Conservation (phyloP, 2,329 filamentous ascomycete species). For the Lachnellula hyalina region DNA sequence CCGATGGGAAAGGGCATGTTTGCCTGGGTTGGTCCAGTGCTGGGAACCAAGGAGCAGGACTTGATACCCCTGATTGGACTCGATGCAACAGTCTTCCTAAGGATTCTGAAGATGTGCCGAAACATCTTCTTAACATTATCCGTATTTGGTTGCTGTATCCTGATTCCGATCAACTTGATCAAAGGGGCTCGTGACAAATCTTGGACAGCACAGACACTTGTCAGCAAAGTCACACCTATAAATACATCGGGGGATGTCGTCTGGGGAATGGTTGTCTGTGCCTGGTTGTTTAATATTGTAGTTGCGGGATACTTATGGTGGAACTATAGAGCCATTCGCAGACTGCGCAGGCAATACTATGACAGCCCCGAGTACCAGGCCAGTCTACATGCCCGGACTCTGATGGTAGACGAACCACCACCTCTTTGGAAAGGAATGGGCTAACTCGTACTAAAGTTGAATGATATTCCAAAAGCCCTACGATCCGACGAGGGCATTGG, state of each 20-base stretch:
- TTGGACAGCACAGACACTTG: slow-evolving; percentile 27
- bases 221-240: slow-evolving; percentile 55
- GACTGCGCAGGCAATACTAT: slow-evolving; percentile 73
- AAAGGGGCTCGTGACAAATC: slow-evolving; percentile 38
- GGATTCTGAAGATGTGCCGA: slow-evolving; percentile 84
- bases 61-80: slow-evolving; percentile 80
- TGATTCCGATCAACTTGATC: slow-evolving; percentile 74
- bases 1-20: slow-evolving; percentile 81
- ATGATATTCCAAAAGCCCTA: slow-evolving; percentile 73
- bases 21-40: slow-evolving; percentile 76
- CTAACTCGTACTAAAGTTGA: slow-evolving; percentile 50
- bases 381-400: slow-evolving; percentile 71
- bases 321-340: slow-evolving; percentile 73
- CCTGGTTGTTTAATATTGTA: slow-evolving; percentile 66
- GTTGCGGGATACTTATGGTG: slow-evolving; percentile 80
- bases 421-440: not conserved
- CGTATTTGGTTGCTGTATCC: slow-evolving; percentile 66
- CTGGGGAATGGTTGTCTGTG: slow-evolving; percentile 55
- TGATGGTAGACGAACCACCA: slow-evolving; percentile 47
- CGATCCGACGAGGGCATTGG: slow-evolving; percentile 83
- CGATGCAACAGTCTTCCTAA: slow-evolving; percentile 86
- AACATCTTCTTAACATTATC: slow-evolving; percentile 77
- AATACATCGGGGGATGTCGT: slow-evolving; percentile 47
- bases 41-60: slow-evolving; percentile 70
- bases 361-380: slow-evolving; percentile 81